phyloP scores from a whole-genome alignment of 1,284 basidiomycete species.

The Coniferiporia sulphurascens region DNA sequence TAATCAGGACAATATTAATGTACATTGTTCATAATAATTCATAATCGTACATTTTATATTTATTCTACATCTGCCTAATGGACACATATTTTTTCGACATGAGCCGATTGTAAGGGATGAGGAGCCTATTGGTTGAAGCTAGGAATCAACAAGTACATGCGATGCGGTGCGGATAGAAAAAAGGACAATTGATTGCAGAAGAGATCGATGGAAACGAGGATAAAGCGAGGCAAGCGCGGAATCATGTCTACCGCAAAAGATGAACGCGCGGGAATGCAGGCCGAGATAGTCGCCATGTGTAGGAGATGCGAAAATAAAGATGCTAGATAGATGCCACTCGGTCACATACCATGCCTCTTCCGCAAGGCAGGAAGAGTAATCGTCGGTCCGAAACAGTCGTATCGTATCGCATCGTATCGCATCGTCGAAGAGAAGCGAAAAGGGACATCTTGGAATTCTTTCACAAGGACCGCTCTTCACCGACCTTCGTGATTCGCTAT shows the following conservation, averaged over 20 bases:
- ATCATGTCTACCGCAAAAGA: neutral
- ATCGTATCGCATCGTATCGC: neutral
- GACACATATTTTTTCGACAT: neutral
- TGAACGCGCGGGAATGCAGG: neutral
- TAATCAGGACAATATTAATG: too few relatives aligned
- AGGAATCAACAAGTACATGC: neutral
- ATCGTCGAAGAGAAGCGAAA: neutral
- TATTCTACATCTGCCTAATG: neutral
- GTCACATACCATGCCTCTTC: neutral
- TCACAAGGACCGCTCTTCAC: too few relatives aligned
- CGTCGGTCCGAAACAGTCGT: neutral
- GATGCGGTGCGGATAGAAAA: neutral
- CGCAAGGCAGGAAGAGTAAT: neutral
- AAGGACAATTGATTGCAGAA: neutral
- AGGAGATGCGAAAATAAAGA: neutral
- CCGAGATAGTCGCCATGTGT: neutral
- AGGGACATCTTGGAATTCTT: too few relatives aligned
- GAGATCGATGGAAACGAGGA: constrained; percentile 4
- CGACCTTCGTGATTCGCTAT: neutral
- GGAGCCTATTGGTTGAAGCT: neutral
- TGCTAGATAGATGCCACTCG: neutral
- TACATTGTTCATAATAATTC: too few relatives aligned
- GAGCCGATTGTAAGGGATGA: neutral
- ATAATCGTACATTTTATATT: neutral
- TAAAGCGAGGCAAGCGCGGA: neutral